These are phyloP conservation scores for Micractinium conductrix DNA, from an alignment of 139 green algal genomes.

Conservation along the genomic window DNA sequence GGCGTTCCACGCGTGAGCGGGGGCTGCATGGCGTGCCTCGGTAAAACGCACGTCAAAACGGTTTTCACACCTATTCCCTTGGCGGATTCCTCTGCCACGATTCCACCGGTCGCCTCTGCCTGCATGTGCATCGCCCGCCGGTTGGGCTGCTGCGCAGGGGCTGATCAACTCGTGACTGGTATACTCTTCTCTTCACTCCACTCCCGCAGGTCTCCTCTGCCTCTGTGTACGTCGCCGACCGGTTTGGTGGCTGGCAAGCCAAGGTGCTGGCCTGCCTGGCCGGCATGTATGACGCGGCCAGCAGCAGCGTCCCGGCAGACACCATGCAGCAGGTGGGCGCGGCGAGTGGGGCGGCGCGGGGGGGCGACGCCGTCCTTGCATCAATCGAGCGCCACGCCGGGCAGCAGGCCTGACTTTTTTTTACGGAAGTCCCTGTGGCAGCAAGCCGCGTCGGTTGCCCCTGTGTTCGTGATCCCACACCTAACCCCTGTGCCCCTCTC, in stretches of 20 bases:
- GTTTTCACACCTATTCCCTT: too few relatives aligned
- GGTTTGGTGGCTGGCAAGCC: constrained; percentile 89
- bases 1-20: too few relatives aligned
- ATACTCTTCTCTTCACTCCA: too few relatives aligned
- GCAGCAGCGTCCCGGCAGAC: constrained; percentile 56
- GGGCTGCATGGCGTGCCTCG: too few relatives aligned
- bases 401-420: neutral
- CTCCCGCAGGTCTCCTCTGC: constrained; percentile 58
- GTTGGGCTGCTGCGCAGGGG: too few relatives aligned
- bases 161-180: too few relatives aligned
- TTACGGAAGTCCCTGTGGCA: neutral
- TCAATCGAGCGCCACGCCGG: neutral
- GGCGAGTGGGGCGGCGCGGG: too few relatives aligned
- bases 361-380: neutral
- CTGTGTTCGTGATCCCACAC: neutral
- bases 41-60: too few relatives aligned
- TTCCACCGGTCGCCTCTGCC: too few relatives aligned
- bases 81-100: too few relatives aligned
- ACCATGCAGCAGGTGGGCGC: constrained; percentile 39
- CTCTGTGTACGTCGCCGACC: constrained; percentile 75
- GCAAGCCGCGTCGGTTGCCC: too few relatives aligned
- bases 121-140: too few relatives aligned
- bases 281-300: constrained; percentile 45
- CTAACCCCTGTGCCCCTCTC: neutral
- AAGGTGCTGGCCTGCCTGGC: constrained; percentile 39